Evolutionary conservation across 2,329 filamentous ascomycete genomes (phyloP).

Genomic region (Arachnomyces sp.): DNA sequence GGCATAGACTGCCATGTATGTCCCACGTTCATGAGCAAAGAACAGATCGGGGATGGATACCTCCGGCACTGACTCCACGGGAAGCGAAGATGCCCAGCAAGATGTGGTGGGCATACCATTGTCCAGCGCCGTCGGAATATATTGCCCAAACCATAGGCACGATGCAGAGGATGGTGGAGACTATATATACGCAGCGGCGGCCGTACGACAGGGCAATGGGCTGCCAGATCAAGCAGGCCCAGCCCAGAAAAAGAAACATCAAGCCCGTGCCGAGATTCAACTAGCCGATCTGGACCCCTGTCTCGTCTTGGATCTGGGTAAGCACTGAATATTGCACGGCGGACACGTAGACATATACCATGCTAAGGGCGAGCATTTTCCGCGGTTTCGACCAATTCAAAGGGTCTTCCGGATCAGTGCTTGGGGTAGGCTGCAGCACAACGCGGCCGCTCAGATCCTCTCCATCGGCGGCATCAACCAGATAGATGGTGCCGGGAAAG

Average conservation of each 20-base stretch:
- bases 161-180: too few species aligned
- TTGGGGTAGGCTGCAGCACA: constrained; percentile 17
- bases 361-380: constrained; percentile 24
- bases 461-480: constrained; percentile 9
- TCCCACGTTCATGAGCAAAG: constrained; percentile 35
- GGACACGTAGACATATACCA: constrained; percentile 37
- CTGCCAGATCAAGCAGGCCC: constrained; percentile 47
- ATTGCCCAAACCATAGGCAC: too few species aligned
- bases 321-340: too few species aligned
- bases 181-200: constrained; percentile 41
- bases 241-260: constrained; percentile 46
- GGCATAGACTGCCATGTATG: constrained; percentile 35
- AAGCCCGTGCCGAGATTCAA: constrained; percentile 48
- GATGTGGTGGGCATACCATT: constrained; percentile 34
- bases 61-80: constrained; percentile 36
- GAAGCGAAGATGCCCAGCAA: constrained; percentile 32
- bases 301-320: too few species aligned
- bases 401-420: constrained; percentile 32
- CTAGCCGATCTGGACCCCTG: too few species aligned
- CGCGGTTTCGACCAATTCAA: constrained; percentile 31
- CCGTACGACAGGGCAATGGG: constrained; percentile 47
- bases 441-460: too few species aligned
- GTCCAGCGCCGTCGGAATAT: too few species aligned
- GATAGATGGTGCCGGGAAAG: constrained; percentile 13
- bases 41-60: constrained; percentile 37